Conservation (phyloP, 1,284 basidiomycete genomes). For the Naganishia albida region DNA sequence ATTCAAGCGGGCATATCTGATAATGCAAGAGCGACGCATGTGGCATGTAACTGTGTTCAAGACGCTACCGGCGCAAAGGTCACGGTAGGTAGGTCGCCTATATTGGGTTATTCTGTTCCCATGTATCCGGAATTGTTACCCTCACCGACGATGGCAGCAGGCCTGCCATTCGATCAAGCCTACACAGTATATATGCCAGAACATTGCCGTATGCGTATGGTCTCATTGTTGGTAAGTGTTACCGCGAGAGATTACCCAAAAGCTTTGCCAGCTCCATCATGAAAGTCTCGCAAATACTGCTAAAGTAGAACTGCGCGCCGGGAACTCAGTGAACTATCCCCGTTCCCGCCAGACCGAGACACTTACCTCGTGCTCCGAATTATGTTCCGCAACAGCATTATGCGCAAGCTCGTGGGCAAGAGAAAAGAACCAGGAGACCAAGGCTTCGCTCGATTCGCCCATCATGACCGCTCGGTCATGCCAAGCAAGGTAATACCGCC, state of each 20-base stretch:
- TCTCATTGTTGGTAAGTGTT: too few species aligned
- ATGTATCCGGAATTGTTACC: too few species aligned
- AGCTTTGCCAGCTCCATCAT: constrained; percentile 25
- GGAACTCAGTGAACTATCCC: not conserved
- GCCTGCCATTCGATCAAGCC: too few species aligned
- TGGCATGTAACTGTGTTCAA: too few species aligned
- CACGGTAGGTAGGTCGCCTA: too few species aligned
- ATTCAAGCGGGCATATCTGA: too few species aligned
- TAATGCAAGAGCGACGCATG: too few species aligned
- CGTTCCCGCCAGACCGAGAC: not conserved
- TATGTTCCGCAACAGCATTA: constrained; percentile 74
- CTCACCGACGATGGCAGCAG: too few species aligned
- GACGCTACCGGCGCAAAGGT: too few species aligned
- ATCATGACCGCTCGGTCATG: constrained; percentile 71
- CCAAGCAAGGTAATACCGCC: constrained; percentile 80
- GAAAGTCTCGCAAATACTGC: constrained; percentile 30
- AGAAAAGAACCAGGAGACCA: constrained; percentile 84
- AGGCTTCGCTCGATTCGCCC: constrained; percentile 67
- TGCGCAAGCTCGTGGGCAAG: constrained; percentile 90
- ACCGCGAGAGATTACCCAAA: not conserved
- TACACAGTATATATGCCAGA: too few species aligned
- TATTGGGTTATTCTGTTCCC: too few species aligned
- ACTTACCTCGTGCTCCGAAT: constrained; percentile 60
- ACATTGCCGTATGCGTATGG: too few species aligned
- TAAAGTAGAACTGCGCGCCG: constrained; percentile 29